Conservation (phyloP, 2,329 filamentous ascomycete species). For the Venturia pyrina region DNA sequence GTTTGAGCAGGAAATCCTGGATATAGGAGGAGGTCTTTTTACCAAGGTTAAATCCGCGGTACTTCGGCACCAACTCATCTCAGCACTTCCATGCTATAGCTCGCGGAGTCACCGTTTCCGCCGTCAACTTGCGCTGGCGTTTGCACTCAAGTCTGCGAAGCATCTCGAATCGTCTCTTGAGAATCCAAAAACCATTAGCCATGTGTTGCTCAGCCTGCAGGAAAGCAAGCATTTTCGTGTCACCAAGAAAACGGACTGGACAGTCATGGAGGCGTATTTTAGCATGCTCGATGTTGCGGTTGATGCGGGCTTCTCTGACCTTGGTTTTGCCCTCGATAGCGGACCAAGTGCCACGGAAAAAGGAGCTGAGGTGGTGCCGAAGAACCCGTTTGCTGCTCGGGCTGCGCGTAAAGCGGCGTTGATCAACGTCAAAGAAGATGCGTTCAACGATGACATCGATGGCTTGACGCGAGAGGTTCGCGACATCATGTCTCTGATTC, state of each 20-base stretch:
- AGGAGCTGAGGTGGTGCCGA: background rate
- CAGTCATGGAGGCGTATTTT: conserved; percentile 54
- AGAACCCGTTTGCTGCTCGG: background rate
- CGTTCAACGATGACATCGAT: conserved; percentile 66
- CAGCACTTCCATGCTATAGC: conserved; percentile 46
- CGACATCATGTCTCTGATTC: conserved; percentile 49
- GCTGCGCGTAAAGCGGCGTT: conserved; percentile 6
- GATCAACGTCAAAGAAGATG: conserved; percentile 25
- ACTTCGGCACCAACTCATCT: conserved; percentile 49
- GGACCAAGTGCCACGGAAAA: conserved; percentile 8
- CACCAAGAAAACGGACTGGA: conserved; percentile 53
- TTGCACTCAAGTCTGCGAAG: conserved; percentile 38
- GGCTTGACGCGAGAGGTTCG: conserved; percentile 51
- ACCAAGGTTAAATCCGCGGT: conserved; percentile 26
- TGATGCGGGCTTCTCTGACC: conserved; percentile 46
- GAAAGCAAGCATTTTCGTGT: conserved; percentile 41
- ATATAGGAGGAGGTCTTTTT: conserved; percentile 28
- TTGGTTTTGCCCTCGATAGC: conserved; percentile 16
- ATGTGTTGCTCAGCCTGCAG: conserved; percentile 22
- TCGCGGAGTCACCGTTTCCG: conserved; percentile 49
- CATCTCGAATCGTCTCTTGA: conserved; percentile 15
- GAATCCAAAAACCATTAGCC: conserved; percentile 15
- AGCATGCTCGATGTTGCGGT: conserved; percentile 65
- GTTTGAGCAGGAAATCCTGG: conserved; percentile 20
- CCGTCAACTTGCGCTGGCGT: conserved; percentile 54